Conservation (phyloP, 345 rosid species). For the Boechera stricta region DNA sequence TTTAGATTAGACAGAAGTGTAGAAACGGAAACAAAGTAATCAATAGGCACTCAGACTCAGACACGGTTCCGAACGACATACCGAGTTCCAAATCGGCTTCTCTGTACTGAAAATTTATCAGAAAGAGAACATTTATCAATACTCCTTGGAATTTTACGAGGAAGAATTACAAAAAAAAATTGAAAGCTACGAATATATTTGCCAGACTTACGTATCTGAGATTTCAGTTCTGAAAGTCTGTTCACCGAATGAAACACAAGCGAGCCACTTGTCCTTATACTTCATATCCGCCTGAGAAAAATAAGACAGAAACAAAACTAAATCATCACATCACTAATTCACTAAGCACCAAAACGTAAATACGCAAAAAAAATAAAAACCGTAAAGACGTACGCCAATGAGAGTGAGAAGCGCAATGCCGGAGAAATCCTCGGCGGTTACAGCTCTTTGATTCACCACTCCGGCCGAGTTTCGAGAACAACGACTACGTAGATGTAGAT, state of each 20-base stretch:
- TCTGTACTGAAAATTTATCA: slow-evolving; percentile 69
- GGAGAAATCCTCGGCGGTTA: slow-evolving; percentile 66
- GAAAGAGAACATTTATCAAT: slow-evolving; percentile 24
- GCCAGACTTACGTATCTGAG: slow-evolving; percentile 67
- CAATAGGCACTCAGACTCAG: not conserved
- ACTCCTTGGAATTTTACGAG: not conserved
- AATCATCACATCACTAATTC: not conserved
- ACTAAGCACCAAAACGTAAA: not conserved
- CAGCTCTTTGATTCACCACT: slow-evolving; percentile 40
- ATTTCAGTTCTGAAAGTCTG: slow-evolving; percentile 77
- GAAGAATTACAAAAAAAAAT: not conserved
- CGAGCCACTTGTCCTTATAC: slow-evolving; percentile 86
- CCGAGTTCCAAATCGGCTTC: slow-evolving; percentile 86
- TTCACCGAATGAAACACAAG: slow-evolving; percentile 89
- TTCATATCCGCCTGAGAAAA: slow-evolving; percentile 71
- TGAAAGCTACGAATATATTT: not conserved
- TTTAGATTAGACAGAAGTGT: slow-evolving; percentile 2
- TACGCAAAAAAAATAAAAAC: not conserved
- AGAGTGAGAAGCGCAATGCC: slow-evolving; percentile 92
- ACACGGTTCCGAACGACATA: slow-evolving; percentile 46
- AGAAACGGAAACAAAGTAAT: not conserved
- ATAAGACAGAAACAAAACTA: slow-evolving; percentile 5
- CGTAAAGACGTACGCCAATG: slow-evolving; percentile 47
- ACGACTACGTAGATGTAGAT: slow-evolving; percentile 29
- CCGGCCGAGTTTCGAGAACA: slow-evolving; percentile 35